Percentiles rank a stretch among this genome's conserved stretches.
Evolutionary conservation across 495 filamentous ascomycete species (phyloP).

Genomic region (Annulohypoxylon nitens): DNA sequence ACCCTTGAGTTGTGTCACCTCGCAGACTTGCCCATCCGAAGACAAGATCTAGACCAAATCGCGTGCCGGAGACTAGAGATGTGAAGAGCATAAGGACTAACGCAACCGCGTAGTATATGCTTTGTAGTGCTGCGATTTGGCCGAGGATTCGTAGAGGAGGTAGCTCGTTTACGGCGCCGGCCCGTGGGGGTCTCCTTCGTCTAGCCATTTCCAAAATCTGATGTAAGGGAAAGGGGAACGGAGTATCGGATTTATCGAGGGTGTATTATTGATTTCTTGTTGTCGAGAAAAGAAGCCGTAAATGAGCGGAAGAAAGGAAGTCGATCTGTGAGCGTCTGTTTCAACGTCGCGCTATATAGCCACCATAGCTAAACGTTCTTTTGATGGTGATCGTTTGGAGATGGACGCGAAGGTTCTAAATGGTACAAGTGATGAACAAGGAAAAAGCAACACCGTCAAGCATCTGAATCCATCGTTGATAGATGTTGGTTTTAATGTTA

Average conservation of each 20-base stretch:
- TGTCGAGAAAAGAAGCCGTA: conserved; percentile 14
- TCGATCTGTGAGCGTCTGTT: conserved; percentile 13
- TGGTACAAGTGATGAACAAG: not conserved
- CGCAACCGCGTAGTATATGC: conserved; percentile 82
- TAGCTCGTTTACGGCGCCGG: conserved; percentile 83
- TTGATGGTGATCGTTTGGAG: not conserved
- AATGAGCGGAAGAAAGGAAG: conserved; percentile 39
- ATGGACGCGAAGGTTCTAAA: conserved; percentile 15
- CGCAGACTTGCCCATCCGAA: conserved; percentile 85
- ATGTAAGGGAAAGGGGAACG: not conserved
- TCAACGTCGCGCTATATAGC: conserved; percentile 41
- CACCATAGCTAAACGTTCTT: conserved; percentile 37
- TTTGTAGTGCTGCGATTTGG: conserved; percentile 90
- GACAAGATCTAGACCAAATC: conserved; percentile 77
- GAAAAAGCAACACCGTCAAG: conserved; percentile 12
- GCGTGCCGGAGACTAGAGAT: conserved; percentile 80
- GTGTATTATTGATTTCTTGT: not conserved
- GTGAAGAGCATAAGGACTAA: conserved; percentile 88
- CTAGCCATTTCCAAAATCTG: conserved; percentile 69
- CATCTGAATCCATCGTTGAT: conserved; percentile 14
- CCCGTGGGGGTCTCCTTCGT: conserved; percentile 80
- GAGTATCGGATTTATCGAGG: not conserved
- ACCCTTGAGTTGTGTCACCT: conserved; percentile 92
- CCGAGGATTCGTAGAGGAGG: conserved; percentile 85
- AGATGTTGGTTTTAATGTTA: not conserved